phyloP scores from a whole-genome alignment of 441 rosid species.

The Adansonia madagascariensis region DNA sequence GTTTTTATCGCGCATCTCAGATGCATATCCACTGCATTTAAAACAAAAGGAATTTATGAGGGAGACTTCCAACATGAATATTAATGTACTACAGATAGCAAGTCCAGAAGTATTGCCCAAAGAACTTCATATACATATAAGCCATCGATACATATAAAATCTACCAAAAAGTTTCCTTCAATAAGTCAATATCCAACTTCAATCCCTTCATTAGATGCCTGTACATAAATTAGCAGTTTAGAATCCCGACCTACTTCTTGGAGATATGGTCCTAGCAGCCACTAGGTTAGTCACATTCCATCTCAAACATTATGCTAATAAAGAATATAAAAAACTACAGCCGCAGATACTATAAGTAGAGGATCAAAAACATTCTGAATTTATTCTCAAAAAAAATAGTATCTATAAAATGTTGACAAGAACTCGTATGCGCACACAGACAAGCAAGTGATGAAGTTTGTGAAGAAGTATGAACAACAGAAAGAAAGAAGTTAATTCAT shows the following conservation, averaged over 20 bases:
- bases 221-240: not conserved
- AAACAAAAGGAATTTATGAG: slow-evolving; percentile 18
- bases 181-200: not conserved
- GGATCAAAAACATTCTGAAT: slow-evolving; percentile 2
- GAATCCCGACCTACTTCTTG: not conserved
- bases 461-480: not conserved
- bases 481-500: slow-evolving; percentile 1
- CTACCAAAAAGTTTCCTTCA: not conserved
- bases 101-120: slow-evolving; percentile 1
- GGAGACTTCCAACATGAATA: slow-evolving; percentile 18
- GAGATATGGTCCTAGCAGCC: not conserved
- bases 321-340: not conserved
- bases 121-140: not conserved
- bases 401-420: not conserved
- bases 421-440: not conserved
- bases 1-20: slow-evolving; percentile 69
- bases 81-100: slow-evolving; percentile 10
- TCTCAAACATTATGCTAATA: not conserved
- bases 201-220: slow-evolving; percentile 7
- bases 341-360: not conserved
- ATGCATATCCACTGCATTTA: slow-evolving; percentile 76
- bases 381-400: not conserved
- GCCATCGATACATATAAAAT: not conserved
- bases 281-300: slow-evolving; percentile 10
- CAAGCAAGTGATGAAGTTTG: not conserved